Conservation (phyloP, 2,329 filamentous ascomycete species). For the Ceratocystis eucalypticola region DNA sequence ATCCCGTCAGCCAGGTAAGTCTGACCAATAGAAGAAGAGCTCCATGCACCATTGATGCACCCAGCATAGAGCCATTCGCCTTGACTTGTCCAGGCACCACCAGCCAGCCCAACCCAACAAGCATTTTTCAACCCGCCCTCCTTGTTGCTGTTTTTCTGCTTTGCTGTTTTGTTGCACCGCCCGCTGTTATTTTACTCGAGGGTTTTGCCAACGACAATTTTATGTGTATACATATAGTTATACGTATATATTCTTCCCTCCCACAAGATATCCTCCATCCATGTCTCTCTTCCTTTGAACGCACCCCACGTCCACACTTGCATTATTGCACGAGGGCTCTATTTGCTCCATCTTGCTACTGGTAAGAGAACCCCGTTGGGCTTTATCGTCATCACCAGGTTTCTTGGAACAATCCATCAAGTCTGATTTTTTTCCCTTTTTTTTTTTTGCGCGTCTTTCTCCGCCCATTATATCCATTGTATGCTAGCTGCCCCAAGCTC, state of each 20-base stretch:
- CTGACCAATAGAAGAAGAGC: background rate
- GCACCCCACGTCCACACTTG: background rate
- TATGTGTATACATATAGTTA: background rate
- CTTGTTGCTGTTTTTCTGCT: background rate
- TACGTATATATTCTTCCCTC: background rate
- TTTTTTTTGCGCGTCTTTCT: background rate
- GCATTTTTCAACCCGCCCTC: background rate
- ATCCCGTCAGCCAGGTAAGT: background rate
- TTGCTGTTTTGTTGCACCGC: too few relatives aligned
- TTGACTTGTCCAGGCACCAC: background rate
- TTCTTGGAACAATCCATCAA: background rate
- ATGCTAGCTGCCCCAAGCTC: background rate
- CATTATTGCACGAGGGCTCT: background rate
- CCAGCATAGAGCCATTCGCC: background rate
- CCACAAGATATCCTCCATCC: background rate
- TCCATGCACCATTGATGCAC: background rate
- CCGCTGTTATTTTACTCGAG: too few relatives aligned
- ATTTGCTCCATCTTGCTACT: background rate
- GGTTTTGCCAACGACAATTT: background rate
- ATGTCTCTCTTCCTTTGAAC: slow-evolving; percentile 3
- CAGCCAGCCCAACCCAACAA: background rate
- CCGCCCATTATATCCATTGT: background rate
- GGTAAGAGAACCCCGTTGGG: background rate
- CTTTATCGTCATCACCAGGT: background rate
- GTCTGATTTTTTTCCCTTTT: background rate